Conservation (phyloP, 768 basidiomycete genomes). For the Asterophora lycoperdoides region DNA sequence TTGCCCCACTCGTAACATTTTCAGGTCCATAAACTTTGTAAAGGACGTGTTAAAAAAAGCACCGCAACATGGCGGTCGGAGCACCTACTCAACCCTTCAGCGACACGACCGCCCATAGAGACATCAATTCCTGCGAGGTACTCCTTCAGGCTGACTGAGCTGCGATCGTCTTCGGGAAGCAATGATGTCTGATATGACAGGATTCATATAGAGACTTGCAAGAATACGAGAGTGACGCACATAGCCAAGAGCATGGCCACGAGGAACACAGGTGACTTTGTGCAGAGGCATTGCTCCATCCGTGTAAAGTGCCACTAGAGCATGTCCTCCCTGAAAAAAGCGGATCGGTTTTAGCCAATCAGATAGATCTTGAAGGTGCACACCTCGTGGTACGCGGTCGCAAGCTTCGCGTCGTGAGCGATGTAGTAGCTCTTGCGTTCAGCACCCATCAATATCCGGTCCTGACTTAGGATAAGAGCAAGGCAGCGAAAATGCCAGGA, state of each 20-base stretch:
- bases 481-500: neutral
- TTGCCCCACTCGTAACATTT: conserved; percentile 88
- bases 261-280: conserved; percentile 96
- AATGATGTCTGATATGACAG: conserved; percentile 54
- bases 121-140: conserved; percentile 86
- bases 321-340: conserved; percentile 72
- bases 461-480: conserved; percentile 35
- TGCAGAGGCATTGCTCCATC: conserved; percentile 95
- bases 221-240: conserved; percentile 40
- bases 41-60: conserved; percentile 17
- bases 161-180: conserved; percentile 74
- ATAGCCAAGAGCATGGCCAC: conserved; percentile 88
- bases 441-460: conserved; percentile 95
- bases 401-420: conserved; percentile 77
- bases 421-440: conserved; percentile 90
- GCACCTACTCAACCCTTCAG: conserved; percentile 79
- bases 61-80: conserved; percentile 7
- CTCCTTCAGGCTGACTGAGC: conserved; percentile 67
- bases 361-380: conserved; percentile 1
- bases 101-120: conserved; percentile 90
- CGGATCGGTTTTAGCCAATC: neutral
- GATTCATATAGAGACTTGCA: conserved; percentile 6
- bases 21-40: conserved; percentile 78
- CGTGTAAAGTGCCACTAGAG: conserved; percentile 91
- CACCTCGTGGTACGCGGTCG: conserved; percentile 96